Percentiles rank a stretch among this genome's conserved stretches.
Evolutionary conservation across 1,284 basidiomycete genomes (phyloP).

Genomic region (Heliocybe sulcata): DNA sequence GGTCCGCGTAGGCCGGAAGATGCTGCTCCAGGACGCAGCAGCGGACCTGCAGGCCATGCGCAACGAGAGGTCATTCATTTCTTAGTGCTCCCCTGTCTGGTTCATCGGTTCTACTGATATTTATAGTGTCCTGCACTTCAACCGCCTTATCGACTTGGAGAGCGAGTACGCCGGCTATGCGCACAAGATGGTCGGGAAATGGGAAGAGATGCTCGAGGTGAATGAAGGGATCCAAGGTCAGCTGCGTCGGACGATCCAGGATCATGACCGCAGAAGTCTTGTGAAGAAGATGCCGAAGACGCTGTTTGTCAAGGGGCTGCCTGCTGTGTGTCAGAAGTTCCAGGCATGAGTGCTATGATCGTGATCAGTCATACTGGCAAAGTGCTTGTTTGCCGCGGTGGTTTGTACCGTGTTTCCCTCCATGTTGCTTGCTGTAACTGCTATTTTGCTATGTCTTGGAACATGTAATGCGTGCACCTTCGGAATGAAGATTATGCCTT

Average conservation of each 20-base stretch:
- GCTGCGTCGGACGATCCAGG: slow-evolving; percentile 23
- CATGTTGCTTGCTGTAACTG: not conserved
- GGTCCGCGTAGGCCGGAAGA: slow-evolving; percentile 29
- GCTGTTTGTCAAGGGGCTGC: slow-evolving; percentile 14
- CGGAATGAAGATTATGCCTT: too few relatives aligned
- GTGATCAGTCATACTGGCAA: not conserved
- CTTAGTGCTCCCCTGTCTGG: slow-evolving; percentile 12
- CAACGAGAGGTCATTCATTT: slow-evolving; percentile 26
- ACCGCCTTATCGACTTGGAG: slow-evolving; percentile 32
- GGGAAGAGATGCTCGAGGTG: slow-evolving; percentile 26
- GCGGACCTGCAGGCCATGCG: slow-evolving; percentile 31
- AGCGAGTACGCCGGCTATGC: slow-evolving; percentile 31
- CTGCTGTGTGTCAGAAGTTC: not conserved
- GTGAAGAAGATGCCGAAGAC: slow-evolving; percentile 29
- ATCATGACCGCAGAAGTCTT: slow-evolving; percentile 27
- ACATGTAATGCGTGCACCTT: too few relatives aligned
- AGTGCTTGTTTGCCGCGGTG: not conserved
- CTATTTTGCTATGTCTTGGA: not conserved
- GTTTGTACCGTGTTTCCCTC: not conserved
- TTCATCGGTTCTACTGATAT: slow-evolving; percentile 1
- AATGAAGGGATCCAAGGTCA: slow-evolving; percentile 20
- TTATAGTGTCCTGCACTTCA: slow-evolving; percentile 30
- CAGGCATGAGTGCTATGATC: not conserved
- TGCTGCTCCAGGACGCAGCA: slow-evolving; percentile 32
- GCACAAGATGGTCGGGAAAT: slow-evolving; percentile 20